A percentile compares a stretch with the other conserved stretches of the same genome.
phyloP scores from a whole-genome alignment of 1,139 yeast genomes.

The Hansenula sp. region DNA sequence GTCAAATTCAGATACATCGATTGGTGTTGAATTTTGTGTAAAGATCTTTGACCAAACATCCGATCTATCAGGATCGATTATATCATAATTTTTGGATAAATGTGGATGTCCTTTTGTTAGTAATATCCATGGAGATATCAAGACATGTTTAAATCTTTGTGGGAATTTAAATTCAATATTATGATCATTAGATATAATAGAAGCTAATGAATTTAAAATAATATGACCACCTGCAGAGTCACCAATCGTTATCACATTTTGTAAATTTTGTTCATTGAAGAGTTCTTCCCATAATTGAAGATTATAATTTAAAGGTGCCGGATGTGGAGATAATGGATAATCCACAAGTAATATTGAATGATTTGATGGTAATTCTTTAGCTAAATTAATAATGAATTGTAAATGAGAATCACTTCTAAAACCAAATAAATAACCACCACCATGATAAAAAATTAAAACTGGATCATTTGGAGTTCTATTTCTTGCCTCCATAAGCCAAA shows the following conservation, averaged over 20 bases:
- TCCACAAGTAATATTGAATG: conserved; percentile 3
- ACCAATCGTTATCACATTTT: conserved; percentile 4
- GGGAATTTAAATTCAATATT: not conserved
- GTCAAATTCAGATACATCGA: conserved; percentile 23
- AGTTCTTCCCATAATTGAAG: not conserved
- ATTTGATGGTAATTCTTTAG: not conserved
- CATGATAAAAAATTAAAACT: conserved; percentile 4
- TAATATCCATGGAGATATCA: conserved; percentile 5
- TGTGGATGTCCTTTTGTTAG: not conserved
- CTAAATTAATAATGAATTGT: not conserved
- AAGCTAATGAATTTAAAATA: not conserved
- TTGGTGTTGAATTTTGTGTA: not conserved
- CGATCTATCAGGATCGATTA: not conserved
- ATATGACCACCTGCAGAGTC: conserved; percentile 6
- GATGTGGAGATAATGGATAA: conserved; percentile 3
- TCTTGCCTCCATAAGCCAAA: conserved; percentile 2
- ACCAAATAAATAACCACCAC: conserved; percentile 3
- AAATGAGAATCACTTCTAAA: conserved; percentile 2
- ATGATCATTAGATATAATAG: not conserved
- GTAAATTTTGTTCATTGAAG: not conserved
- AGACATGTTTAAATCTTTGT: not conserved
- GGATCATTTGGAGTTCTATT: conserved; percentile 1
- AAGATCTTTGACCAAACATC: conserved; percentile 1
- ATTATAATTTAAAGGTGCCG: conserved; percentile 1
- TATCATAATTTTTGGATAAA: not conserved